Base-by-base conservation (phyloP, 768 basidiomycete species). In the Tricholoma saponaceum region DNA sequence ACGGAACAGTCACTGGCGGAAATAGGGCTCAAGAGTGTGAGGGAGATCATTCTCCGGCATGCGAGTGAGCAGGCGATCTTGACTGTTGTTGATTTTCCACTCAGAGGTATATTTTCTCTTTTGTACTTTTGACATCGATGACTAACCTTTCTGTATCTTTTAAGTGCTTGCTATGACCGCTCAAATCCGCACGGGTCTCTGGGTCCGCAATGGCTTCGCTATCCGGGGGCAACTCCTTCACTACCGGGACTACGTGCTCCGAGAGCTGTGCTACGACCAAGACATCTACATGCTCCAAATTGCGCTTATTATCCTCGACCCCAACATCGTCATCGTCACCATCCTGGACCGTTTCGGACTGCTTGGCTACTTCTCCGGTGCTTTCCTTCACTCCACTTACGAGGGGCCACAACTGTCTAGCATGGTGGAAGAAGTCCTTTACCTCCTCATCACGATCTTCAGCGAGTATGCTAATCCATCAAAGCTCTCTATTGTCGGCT, bases 201-300 rank as follows among this genome's bases (percentile, higher is more conserved):
- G 97, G 97, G 95, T 97, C 7, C 89, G 96, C 54, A 99, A 99
- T 64, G 97, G 97, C 3, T 92, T 95, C 66, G 90, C 90, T 14
- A 95, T 98, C 63, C 88, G 96, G 1, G 94, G 95, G 0, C 97
- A 98, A 69, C 79, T 95, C 4, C 81, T 95, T 53, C 96, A 98
- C 69, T 99, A 99, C 69, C 89, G 95, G 25, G 96, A 98, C 69
- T 94, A 93, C 71, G 89, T 91, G 83, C 84, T 98, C 23, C 88
- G 96, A 18, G 97, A 99, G 69, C 80, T 94, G 5, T 97, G 96
- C 66, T 95, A 96, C 67, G 97, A 99, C 70, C 95, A 98, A 69
- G 97, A 94, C 59, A 74, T 94, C 16, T 91, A 84, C 76, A 79
- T 93, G 58, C 77, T 93, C 1, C 91, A 93, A 70, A 83, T 87